These are phyloP conservation scores for Boletus tomentosulus DNA, from an alignment of 768 basidiomycete genomes.

Conservation along the genomic window DNA sequence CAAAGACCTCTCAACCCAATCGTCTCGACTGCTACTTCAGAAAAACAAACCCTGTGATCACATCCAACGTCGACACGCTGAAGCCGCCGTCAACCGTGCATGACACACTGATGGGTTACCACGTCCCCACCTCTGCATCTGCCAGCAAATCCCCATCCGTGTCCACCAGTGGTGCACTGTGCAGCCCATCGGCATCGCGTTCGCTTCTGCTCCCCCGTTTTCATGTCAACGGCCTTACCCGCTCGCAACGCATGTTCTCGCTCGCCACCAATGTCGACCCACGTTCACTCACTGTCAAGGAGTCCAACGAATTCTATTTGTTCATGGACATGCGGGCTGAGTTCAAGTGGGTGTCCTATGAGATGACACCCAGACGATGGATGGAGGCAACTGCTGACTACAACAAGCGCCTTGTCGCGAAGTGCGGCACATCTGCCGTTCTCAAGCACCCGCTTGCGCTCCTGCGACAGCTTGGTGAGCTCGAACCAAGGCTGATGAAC, in stretches of 20 bases:
- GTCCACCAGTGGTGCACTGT: not conserved
- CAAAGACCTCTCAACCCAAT: not conserved
- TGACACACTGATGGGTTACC: not conserved
- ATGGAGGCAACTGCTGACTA: not conserved
- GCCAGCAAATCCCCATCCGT: not conserved
- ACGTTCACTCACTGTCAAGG: not conserved
- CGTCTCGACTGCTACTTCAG: not conserved
- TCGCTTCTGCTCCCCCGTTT: not conserved
- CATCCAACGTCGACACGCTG: not conserved
- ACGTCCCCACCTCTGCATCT: not conserved
- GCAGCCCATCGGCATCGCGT: not conserved
- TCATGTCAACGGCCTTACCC: not conserved
- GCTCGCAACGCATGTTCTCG: not conserved
- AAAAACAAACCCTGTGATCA: not conserved
- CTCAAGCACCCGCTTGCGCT: not conserved
- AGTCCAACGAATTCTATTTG: not conserved
- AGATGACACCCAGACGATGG: not conserved
- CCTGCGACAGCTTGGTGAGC: not conserved
- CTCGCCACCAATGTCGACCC: not conserved
- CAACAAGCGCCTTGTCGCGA: not conserved
- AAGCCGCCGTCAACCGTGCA: not conserved
- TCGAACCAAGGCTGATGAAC: conserved; percentile 5
- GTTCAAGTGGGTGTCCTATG: not conserved
- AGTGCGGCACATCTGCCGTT: not conserved
- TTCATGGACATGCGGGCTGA: conserved; percentile 1